Evolutionary conservation across 2,329 filamentous ascomycete species (phyloP), one percentile per base, ranked within the genome.

Genomic region (Aspergillus sp.): DNA sequence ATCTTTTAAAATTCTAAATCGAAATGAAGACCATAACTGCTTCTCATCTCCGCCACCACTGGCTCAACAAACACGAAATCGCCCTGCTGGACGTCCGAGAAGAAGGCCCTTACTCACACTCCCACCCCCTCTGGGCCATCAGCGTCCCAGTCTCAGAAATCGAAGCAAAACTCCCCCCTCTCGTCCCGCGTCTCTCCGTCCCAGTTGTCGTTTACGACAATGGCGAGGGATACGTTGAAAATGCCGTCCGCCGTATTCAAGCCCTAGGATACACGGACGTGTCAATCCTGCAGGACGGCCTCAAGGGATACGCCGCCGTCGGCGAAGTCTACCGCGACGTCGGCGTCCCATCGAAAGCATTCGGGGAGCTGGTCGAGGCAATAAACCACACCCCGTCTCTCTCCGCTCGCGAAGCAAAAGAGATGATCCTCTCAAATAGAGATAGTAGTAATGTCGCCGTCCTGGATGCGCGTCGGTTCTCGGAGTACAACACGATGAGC

Each of bases 291-390:
- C 39, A 53, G 2, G 50, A 41, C 4, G 50, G 50, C 5, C 26
- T 53, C 0, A 22, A 24, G 8, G 50, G n/a, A 1, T 53, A 53
- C 18, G 50, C 50, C 1, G 3, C 12, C 3, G 38, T 44, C 5
- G 50, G 50, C 11, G 50, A 53, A 30, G 50, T 53, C 24, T 53
- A 53, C 36, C 39, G 50, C 24, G 41, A 53, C 22, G 50, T 53
- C 4, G 34, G 34, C n/a, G 50, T 53, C 1, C 50, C 50, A 0
- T 53, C 50, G 9, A 53, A 53, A 12, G 41, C 50, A 53, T 53
- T 53, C 36, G 50, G 50, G 1, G 50, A 53, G 32, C 26, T 53
- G 12, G 39, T 53, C 5, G 50, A 53, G 24, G 24, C 50, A 1
- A 53, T 53, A 12, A 53, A 43, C n/a, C 50, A 44, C 7, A 53